Evolutionary conservation across 2,329 filamentous ascomycete species (phyloP).

Genomic region (Huntiella omanensis): DNA sequence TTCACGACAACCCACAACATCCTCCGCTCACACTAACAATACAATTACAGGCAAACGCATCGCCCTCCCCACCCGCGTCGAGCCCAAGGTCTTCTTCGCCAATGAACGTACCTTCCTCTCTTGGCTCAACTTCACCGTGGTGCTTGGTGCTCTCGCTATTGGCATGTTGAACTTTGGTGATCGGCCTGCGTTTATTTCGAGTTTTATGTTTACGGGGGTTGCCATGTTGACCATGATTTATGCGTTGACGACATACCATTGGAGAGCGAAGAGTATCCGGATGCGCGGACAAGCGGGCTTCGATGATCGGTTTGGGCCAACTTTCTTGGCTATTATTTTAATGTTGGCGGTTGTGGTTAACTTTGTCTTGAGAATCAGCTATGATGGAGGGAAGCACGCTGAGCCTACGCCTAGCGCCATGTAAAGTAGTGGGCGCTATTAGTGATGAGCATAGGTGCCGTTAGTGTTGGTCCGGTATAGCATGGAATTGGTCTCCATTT

Average conservation of each 20-base stretch:
- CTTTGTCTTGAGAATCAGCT: constrained; percentile 63
- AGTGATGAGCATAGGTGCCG: neutral
- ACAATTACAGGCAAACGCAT: constrained; percentile 73
- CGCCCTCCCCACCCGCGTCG: constrained; percentile 89
- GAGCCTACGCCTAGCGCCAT: neutral
- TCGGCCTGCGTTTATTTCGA: constrained; percentile 78
- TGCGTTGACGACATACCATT: constrained; percentile 87
- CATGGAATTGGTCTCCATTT: neutral
- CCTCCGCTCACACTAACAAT: neutral
- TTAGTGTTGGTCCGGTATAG: neutral
- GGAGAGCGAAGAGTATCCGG: constrained; percentile 84
- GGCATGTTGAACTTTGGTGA: constrained; percentile 98
- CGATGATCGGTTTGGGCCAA: constrained; percentile 88
- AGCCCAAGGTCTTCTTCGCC: constrained; percentile 99
- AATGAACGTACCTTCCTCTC: constrained; percentile 98
- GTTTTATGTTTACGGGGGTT: constrained; percentile 82
- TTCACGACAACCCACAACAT: neutral
- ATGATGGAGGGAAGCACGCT: constrained; percentile 14
- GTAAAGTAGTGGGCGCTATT: neutral
- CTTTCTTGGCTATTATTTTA: constrained; percentile 69
- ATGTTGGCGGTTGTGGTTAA: constrained; percentile 86
- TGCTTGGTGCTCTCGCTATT: constrained; percentile 88
- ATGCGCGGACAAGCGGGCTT: constrained; percentile 86
- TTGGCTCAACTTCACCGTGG: constrained; percentile 99
- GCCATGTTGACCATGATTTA: constrained; percentile 93